Conservation (phyloP, 805 yeast genomes). For the Wickerhamiella sorbophila region DNA sequence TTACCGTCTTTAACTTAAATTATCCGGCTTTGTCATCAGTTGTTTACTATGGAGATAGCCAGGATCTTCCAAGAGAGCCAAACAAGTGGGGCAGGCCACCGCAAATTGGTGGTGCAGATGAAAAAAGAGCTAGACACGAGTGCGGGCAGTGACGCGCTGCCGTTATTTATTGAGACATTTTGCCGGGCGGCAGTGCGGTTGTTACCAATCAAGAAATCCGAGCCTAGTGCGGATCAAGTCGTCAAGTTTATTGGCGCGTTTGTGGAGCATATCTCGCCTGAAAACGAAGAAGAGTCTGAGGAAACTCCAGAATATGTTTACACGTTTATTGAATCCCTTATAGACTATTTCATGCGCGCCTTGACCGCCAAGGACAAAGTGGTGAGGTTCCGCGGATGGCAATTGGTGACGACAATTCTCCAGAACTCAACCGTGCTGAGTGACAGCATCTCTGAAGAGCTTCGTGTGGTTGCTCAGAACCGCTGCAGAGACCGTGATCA, state of each 20-base stretch:
- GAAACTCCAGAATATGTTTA: conserved; percentile 17
- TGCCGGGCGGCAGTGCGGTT: conserved; percentile 49
- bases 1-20: too few species aligned
- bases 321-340: conserved; percentile 12
- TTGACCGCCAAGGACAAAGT: conserved; percentile 58
- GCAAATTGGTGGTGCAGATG: conserved; percentile 5
- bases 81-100: conserved; percentile 4
- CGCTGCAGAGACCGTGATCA: conserved; percentile 58
- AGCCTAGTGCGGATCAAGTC: conserved; percentile 75
- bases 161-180: conserved; percentile 44
- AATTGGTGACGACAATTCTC: conserved; percentile 56
- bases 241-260: conserved; percentile 86
- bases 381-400: conserved; percentile 71
- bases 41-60: conserved; percentile 1
- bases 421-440: conserved; percentile 63
- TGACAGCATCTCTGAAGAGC: conserved; percentile 48
- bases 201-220: conserved; percentile 70
- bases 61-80: conserved; percentile 14
- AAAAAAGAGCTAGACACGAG: conserved; percentile 6
- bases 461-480: conserved; percentile 45
- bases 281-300: conserved; percentile 30
- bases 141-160: not conserved
- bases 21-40: not conserved
- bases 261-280: conserved; percentile 45
- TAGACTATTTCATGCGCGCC: conserved; percentile 42